Evolutionary conservation across 768 basidiomycete species (phyloP).

Genomic region (Hortiboletus flavorubellus): DNA sequence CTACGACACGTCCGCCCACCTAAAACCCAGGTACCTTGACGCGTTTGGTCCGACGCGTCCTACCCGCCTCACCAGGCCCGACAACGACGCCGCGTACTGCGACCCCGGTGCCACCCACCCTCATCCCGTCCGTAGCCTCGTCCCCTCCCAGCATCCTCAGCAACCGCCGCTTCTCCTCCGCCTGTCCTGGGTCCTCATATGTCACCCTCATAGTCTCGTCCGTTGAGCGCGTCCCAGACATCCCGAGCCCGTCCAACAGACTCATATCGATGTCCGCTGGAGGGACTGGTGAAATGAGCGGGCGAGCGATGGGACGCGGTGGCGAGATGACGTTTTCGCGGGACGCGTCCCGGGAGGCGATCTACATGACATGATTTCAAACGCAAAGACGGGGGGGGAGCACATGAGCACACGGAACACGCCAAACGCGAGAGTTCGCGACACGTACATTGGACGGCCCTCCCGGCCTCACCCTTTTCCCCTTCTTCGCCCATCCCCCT

Average conservation of each 20-base stretch:
- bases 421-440: too few relatives aligned
- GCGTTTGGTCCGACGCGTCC: constrained; percentile 12
- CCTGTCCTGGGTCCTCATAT: constrained; percentile 68
- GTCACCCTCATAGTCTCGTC: constrained; percentile 55
- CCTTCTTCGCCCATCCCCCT: constrained; percentile 16
- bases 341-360: constrained; percentile 39
- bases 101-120: constrained; percentile 18
- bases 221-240: constrained; percentile 15
- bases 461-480: constrained; percentile 38
- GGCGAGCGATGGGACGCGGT: background rate
- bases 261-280: constrained; percentile 29
- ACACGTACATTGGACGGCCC: constrained; percentile 35
- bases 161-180: constrained; percentile 54
- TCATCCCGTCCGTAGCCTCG: constrained; percentile 6
- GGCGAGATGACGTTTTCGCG: constrained; percentile 23
- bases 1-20: background rate
- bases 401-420: background rate
- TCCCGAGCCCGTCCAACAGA: constrained; percentile 22
- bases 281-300: background rate
- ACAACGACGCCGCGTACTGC: constrained; percentile 13
- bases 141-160: constrained; percentile 47
- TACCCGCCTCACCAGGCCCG: background rate
- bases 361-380: background rate
- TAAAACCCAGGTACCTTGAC: constrained; percentile 8
- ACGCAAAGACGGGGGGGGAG: background rate